Percentiles rank a stretch among this genome's conserved stretches.
phyloP scores from a whole-genome alignment of 139 green algal species.

The Ostreobium quekettii region DNA sequence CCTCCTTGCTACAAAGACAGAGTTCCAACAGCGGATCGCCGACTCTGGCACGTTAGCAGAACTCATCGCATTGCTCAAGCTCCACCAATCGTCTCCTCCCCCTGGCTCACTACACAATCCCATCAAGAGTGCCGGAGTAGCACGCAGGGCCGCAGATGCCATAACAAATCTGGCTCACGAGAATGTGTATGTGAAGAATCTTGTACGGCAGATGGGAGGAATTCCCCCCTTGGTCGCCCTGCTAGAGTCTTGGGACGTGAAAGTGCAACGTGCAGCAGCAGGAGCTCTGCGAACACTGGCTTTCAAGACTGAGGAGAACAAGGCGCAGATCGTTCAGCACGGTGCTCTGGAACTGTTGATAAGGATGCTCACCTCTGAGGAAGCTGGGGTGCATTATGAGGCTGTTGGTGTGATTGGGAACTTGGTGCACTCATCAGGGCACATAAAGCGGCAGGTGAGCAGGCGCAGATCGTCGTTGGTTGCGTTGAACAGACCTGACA shows the following conservation, averaged over 20 bases:
- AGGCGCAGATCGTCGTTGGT: too few species aligned
- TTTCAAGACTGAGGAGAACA: constrained; percentile 99
- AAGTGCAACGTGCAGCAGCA: constrained; percentile 80
- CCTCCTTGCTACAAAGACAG: constrained; percentile 80
- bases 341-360: constrained; percentile 65
- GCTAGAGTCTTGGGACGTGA: constrained; percentile 73
- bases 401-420: constrained; percentile 97
- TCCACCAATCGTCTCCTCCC: constrained; percentile 20
- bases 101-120: neutral
- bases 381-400: constrained; percentile 89
- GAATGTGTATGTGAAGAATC: constrained; percentile 87
- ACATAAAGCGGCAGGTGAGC: constrained; percentile 66
- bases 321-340: constrained; percentile 91
- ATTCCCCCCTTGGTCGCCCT: constrained; percentile 86
- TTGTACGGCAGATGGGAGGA: constrained; percentile 69
- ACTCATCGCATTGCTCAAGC: constrained; percentile 59
- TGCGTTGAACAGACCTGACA: too few species aligned
- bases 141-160: constrained; percentile 81
- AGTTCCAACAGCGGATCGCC: constrained; percentile 77
- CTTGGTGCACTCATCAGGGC: constrained; percentile 81
- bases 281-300: constrained; percentile 86
- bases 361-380: constrained; percentile 88
- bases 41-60: constrained; percentile 49
- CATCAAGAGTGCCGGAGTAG: constrained; percentile 32
- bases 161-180: constrained; percentile 96